These are phyloP conservation scores for Colletotrichum melonis DNA, from an alignment of 2,329 filamentous ascomycete species.

Conservation along the genomic window DNA sequence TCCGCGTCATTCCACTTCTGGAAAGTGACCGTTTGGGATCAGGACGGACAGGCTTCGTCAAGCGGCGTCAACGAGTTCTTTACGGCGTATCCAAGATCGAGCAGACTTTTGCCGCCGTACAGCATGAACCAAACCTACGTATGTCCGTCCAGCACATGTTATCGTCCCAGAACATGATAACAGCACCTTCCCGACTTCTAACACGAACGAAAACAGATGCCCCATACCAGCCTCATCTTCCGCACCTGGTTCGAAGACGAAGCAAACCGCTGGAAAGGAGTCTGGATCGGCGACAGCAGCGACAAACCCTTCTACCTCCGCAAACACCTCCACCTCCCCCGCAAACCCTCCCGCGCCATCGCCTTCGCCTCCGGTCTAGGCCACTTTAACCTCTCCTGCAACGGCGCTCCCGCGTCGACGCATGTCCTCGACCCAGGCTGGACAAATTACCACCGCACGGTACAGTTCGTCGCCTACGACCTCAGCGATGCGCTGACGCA, in stretches of 20 bases:
- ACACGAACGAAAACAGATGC: slow-evolving; percentile 43
- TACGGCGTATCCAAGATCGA: slow-evolving; percentile 49
- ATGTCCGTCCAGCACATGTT: background rate
- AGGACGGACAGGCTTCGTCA: slow-evolving; percentile 40
- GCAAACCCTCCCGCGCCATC: slow-evolving; percentile 46
- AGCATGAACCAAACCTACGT: slow-evolving; percentile 55
- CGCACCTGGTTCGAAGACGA: slow-evolving; percentile 54
- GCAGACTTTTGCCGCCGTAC: slow-evolving; percentile 49
- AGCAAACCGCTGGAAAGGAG: slow-evolving; percentile 51
- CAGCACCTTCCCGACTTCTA: background rate
- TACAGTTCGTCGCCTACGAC: slow-evolving; percentile 57
- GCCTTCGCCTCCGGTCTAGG: slow-evolving; percentile 52
- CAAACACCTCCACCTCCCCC: slow-evolving; percentile 43
- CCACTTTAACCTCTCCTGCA: slow-evolving; percentile 52
- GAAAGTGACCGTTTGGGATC: slow-evolving; percentile 50
- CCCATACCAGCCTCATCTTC: slow-evolving; percentile 53
- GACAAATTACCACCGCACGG: slow-evolving; percentile 52
- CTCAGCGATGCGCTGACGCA: slow-evolving; percentile 46
- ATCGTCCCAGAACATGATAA: background rate
- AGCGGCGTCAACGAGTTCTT: slow-evolving; percentile 49
- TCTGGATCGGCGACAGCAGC: slow-evolving; percentile 52
- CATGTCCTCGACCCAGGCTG: slow-evolving; percentile 52
- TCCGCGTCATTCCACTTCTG: slow-evolving; percentile 50
- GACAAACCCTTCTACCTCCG: slow-evolving; percentile 54
- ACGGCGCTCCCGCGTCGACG: slow-evolving; percentile 46